Percentiles rank a stretch among this genome's conserved stretches.
Conservation (phyloP, 2,329 filamentous ascomycete genomes). For the Ophiosphaerella korrae region DNA sequence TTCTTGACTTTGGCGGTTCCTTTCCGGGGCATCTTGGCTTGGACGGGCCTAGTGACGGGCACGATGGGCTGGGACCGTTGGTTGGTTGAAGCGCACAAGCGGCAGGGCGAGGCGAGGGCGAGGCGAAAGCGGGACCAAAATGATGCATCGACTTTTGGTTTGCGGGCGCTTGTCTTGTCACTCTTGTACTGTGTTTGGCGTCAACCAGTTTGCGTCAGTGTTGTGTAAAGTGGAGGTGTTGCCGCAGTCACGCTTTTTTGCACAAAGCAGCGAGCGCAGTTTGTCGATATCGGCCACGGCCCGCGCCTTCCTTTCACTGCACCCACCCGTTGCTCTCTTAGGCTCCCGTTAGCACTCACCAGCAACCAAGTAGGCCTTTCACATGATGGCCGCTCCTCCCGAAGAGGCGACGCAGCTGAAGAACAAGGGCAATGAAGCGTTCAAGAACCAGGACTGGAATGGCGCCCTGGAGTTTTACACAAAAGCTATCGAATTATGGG, state of each 20-base stretch:
- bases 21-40: slow-evolving; percentile 28
- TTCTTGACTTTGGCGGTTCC: slow-evolving; percentile 32
- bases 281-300: not conserved
- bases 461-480: slow-evolving; percentile 82
- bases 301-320: slow-evolving; percentile 18
- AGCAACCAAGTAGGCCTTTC: not conserved
- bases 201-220: too few species aligned
- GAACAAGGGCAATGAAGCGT: slow-evolving; percentile 92
- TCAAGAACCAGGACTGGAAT: slow-evolving; percentile 84
- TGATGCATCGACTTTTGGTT: slow-evolving; percentile 22
- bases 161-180: slow-evolving; percentile 5
- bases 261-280: not conserved
- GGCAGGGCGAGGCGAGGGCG: slow-evolving; percentile 28
- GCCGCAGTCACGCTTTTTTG: slow-evolving; percentile 12
- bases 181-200: too few species aligned
- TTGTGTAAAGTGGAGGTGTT: slow-evolving; percentile 7
- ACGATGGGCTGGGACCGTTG: slow-evolving; percentile 17
- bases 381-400: slow-evolving; percentile 48
- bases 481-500: slow-evolving; percentile 83
- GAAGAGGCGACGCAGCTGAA: slow-evolving; percentile 84
- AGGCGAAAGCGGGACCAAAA: slow-evolving; percentile 29
- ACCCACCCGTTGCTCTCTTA: slow-evolving; percentile 8
- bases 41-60: not conserved
- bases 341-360: slow-evolving; percentile 10
- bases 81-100: slow-evolving; percentile 22